phyloP scores from a whole-genome alignment of 1,284 basidiomycete genomes.

The Ustilago hordei region DNA sequence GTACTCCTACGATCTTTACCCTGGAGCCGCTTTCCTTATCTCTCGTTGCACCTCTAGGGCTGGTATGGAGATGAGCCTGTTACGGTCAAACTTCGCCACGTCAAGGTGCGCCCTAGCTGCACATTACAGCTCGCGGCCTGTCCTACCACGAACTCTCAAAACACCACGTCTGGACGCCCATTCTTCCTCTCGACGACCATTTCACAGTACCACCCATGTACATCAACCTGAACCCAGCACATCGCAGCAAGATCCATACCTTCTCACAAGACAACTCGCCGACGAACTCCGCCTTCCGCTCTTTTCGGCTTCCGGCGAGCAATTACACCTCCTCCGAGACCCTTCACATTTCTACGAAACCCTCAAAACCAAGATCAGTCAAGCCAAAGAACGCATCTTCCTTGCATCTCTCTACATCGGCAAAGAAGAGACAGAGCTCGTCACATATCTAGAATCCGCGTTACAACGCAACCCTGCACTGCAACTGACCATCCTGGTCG shows the following conservation, averaged over 20 bases:
- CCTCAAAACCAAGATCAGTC: constrained; percentile 33
- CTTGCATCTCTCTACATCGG: constrained; percentile 64
- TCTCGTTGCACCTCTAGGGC: neutral
- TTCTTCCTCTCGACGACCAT: neutral
- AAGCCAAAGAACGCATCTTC: constrained; percentile 57
- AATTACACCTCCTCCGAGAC: constrained; percentile 40
- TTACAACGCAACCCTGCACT: constrained; percentile 74
- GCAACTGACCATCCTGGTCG: constrained; percentile 81
- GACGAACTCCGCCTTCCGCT: constrained; percentile 31
- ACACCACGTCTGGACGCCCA: neutral
- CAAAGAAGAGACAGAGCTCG: constrained; percentile 59
- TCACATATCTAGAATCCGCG: constrained; percentile 41
- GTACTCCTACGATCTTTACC: neutral
- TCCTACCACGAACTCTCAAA: neutral
- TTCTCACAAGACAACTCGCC: constrained; percentile 28
- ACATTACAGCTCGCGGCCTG: neutral
- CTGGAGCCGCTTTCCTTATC: neutral
- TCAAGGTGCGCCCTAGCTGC: neutral
- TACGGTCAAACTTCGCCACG: neutral
- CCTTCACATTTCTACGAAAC: constrained; percentile 49
- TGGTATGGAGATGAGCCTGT: neutral
- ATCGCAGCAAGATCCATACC: constrained; percentile 13
- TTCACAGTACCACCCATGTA: neutral
- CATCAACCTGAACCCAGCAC: neutral
- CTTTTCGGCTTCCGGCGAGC: constrained; percentile 40